Percentiles rank a stretch among this genome's conserved stretches.
Conservation (phyloP, 2,329 filamentous ascomycete species). For the Beauveria bassiana region DNA sequence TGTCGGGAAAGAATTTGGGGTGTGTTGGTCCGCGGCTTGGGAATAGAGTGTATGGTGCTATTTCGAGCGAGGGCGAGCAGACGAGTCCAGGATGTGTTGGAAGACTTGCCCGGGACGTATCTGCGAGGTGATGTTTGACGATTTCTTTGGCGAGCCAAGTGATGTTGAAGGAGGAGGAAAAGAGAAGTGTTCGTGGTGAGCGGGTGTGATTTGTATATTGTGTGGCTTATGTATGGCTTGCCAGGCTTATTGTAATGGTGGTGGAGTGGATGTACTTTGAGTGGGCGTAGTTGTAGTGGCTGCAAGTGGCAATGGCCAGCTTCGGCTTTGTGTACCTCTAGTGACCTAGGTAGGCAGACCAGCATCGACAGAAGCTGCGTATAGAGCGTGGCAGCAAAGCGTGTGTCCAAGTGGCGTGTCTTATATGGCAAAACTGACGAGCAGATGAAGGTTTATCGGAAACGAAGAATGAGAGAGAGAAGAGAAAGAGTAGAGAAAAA, state of each 20-base stretch:
- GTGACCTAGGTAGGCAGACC: neutral
- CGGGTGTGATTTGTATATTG: neutral
- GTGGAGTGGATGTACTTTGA: neutral
- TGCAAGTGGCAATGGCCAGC: slow-evolving; percentile 2
- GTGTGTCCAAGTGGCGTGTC: neutral
- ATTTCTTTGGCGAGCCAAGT: neutral
- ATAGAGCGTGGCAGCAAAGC: neutral
- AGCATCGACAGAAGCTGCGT: neutral
- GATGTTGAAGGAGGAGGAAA: neutral
- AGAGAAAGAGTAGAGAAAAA: too few species aligned
- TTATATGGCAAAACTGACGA: neutral
- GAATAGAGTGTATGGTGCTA: neutral
- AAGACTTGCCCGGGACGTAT: neutral
- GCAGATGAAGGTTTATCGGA: too few species aligned
- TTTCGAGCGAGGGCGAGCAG: neutral
- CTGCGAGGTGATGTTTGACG: too few species aligned
- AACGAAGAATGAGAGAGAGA: too few species aligned
- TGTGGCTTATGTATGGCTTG: neutral
- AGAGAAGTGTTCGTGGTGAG: neutral
- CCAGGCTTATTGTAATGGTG: neutral
- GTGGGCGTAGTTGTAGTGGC: neutral
- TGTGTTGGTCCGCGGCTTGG: slow-evolving; percentile 2
- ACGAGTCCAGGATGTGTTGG: neutral
- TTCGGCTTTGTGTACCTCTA: slow-evolving; percentile 1
- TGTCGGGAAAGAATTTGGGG: slow-evolving; percentile 12